Base-by-base conservation (phyloP, 805 yeast genomes). In the Pichia heedii region DNA sequence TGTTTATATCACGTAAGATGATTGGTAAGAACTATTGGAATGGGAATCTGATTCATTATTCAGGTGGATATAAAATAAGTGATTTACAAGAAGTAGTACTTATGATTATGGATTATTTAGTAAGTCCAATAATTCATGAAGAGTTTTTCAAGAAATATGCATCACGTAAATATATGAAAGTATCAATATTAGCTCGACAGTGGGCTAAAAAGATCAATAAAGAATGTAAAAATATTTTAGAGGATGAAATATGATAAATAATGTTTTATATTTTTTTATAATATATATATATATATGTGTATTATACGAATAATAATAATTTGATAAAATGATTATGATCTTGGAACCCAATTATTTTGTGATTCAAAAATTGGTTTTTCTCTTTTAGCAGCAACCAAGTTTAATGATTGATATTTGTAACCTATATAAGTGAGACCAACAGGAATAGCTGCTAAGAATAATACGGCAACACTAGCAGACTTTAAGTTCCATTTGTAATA, bases 91-190 rank as follows among this genome's bases (percentile, higher is more conserved):
- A 85, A 33, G 80, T 87, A 42, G 75, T 84, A 45, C 79, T 77
- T 50, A 71, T 82, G 68, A 76, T 90, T 49, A 72, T 85, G 61
- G 84, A 81, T 58, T 90, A 85, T 61, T 63, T 84, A 50, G 76
- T 79, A 36, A 73, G 81, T 37, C 95, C 95, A 11, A 84, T 88
- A 41, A 80, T 78, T 46, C 95, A 89, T 65, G 95, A 86, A 57
- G 96, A 87, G 61, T 87, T 90, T 57, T 88, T 87, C 69, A 85
- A 84, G 59, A 93, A 93, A 66, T 93, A 93, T 60, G 90, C 95
- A 39, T 77, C 93, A 27, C 79, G 87, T 59, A 82, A 84, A 61
- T 88, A 81, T 59, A 77, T 93, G 82, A 85, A 86, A 63, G 93
- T 88, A 22, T 79, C 87, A 45, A 75, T 83, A 18, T 69, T 82